A percentile compares a stretch with the other conserved stretches of the same genome.
Evolutionary conservation across 495 filamentous ascomycete species (phyloP).

Genomic region (Aspergillus saccharolyticus): DNA sequence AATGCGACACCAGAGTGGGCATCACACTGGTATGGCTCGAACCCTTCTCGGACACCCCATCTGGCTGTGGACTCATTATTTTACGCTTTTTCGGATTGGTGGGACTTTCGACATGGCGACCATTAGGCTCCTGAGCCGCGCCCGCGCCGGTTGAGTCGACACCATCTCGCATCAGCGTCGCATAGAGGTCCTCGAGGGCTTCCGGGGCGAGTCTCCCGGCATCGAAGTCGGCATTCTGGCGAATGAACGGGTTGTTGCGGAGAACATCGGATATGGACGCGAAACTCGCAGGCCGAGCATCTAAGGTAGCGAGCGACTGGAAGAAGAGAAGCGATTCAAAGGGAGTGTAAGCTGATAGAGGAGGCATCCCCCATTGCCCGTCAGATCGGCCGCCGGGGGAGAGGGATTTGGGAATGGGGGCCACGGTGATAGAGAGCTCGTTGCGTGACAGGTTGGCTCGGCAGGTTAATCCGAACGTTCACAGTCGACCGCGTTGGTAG

Average conservation of each 20-base stretch:
- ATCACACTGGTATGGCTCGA: conserved; percentile 60
- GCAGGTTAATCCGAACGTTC: conserved; percentile 2
- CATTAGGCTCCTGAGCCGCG: conserved; percentile 22
- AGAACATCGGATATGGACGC: conserved; percentile 66
- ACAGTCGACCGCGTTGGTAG: background rate
- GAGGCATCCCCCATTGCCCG: conserved; percentile 51
- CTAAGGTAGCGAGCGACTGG: conserved; percentile 68
- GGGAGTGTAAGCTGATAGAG: conserved; percentile 66
- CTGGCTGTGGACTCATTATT: conserved; percentile 57
- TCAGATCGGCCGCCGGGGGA: conserved; percentile 40
- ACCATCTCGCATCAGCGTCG: conserved; percentile 71
- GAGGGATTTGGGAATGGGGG: conserved; percentile 35
- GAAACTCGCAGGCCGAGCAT: conserved; percentile 62
- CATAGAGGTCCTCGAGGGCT: conserved; percentile 70
- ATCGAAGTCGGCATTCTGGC: conserved; percentile 63
- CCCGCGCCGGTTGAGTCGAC: conserved; percentile 29
- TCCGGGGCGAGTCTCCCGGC: conserved; percentile 69
- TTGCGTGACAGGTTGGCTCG: conserved; percentile 13
- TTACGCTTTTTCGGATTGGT: conserved; percentile 66
- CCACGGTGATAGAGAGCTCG: conserved; percentile 31
- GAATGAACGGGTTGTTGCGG: conserved; percentile 63
- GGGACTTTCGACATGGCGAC: conserved; percentile 23
- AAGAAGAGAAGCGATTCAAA: conserved; percentile 89
- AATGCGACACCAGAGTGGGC: conserved; percentile 59
- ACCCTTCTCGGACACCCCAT: conserved; percentile 57